Evolutionary conservation across 768 basidiomycete genomes (phyloP), one percentile per base, ranked within the genome.

Genomic region (Galerina sulciceps): DNA sequence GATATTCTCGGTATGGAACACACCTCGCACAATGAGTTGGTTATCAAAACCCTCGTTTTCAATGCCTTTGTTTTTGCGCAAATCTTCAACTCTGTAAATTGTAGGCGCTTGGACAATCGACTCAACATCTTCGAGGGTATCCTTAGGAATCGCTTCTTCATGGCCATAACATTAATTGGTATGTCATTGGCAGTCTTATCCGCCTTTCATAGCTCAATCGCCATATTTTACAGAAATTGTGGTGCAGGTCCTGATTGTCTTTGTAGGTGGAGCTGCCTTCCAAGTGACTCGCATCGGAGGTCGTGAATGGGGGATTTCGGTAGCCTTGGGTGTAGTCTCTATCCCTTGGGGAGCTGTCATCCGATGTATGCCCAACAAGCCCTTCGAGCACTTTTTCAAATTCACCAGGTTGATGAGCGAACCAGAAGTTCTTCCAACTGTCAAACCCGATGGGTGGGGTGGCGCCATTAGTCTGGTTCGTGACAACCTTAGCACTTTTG

Each of bases 61-160:
- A 99, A 99, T 67, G 84, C 88, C n/a, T 99, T 98, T 67, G 96
- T 99, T 48, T 98, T 98, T 70, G 92, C 93, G 26, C 97, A 99
- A 73, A 95, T 99, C 65, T 95, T 91, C 83, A 97, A 96, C 75
- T 94, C 93, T 42, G 72, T 98, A 73, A 99, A 98, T 70, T 93
- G 91, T 65, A 82, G 97, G 53, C 81, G 94, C 37, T 79, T 99
- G 45, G 96, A 98, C 67, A 85, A 83, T 58, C 84, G 86, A 49
- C 79, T 95, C 58, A 99, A 99, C 73, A 85, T 99, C 58, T 94
- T 98, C 66, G 87, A 90, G 61, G 93, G 94, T 40, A 82, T 99
- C 31, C 65, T 75, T 40, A 80, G 75, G 47, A 99, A 99, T 71
- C 84, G 75, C 64, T 97, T 91, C 71, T 99, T 98, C 75, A 83